Evolutionary conservation across 768 basidiomycete species (phyloP), one percentile per base, ranked within the genome.

Genomic region (Agaricus sinodeliciosus): DNA sequence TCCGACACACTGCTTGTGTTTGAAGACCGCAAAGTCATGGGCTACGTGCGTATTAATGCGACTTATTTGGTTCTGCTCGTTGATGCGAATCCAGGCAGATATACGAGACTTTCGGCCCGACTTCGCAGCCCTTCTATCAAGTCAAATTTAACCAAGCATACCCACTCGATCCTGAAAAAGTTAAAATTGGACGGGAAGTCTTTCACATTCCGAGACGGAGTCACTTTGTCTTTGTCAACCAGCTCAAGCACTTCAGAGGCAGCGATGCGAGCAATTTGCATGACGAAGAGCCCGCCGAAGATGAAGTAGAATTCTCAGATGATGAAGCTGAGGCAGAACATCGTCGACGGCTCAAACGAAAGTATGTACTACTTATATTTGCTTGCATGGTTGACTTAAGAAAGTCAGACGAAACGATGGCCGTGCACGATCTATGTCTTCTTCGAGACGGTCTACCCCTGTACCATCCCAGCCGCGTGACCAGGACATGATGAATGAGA

Each of bases 61-160:
- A 34, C 44, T 37, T 43, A 19, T 26, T 48, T 28, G 43, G 35
- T 55, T n/a, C 34, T 42, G 42, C 51, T 50, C 43, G 22, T 48
- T 56, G 58, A 60, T 51, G 37, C 54, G 46, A 28, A 46, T 62
- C 57, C 55, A 59, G 58, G 9, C 65, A 94, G 91, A 75, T 97
- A 48, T 90, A 87, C 63, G 95, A 98, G 69, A 96, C 94, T 0
- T 98, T 98, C 68, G 95, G 95, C 9, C 93, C 95, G 2, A 91
- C 94, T 8, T 77, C 80, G 16, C 85, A 90, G 55, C 95, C 95
- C 5, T 72, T 95, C 53, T 98, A 98, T 64, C 87, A 92, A 60
- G 75, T 97, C 57, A 84, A 84, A 61, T 91, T 94, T 67, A 86
- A 77, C 58, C 72, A 81, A 34, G 64, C 73, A 3, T 85, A 82